A percentile compares a stretch with the other conserved stretches of the same genome.
Evolutionary conservation across 164 flowering plant genomes (phyloP).

Genomic region (Macadamia tetraphylla): DNA sequence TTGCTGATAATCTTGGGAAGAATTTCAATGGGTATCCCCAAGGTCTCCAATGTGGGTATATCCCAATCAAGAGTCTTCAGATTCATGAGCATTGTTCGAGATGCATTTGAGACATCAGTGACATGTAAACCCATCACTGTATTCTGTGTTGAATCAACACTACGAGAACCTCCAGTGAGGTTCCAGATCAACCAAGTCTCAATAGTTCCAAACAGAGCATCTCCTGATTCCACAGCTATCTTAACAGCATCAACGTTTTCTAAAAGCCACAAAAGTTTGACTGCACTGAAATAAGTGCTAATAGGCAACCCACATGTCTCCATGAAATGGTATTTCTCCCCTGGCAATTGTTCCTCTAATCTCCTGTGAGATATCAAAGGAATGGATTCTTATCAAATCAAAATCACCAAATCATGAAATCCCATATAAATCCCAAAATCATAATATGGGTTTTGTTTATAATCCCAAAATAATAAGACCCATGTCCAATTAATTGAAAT

Average conservation of each 20-base stretch:
- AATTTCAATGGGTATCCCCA: conserved; percentile 54
- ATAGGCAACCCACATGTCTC: conserved; percentile 82
- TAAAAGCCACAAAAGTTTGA: conserved; percentile 80
- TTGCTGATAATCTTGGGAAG: conserved; percentile 86
- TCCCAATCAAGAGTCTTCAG: conserved; percentile 84
- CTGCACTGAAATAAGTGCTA: conserved; percentile 92
- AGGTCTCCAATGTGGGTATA: conserved; percentile 43
- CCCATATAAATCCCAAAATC: not conserved
- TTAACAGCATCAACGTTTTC: conserved; percentile 70
- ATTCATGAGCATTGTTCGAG: conserved; percentile 93
- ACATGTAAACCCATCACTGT: conserved; percentile 56
- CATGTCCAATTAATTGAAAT: not conserved
- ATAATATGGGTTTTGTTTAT: not conserved
- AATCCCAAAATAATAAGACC: not conserved
- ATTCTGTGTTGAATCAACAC: conserved; percentile 3
- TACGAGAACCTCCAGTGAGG: conserved; percentile 63
- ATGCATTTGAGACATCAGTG: conserved; percentile 92
- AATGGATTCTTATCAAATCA: not conserved
- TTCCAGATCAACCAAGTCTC: conserved; percentile 97
- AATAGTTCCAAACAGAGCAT: conserved; percentile 88
- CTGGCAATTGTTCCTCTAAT: conserved; percentile 72
- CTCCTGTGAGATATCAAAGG: conserved; percentile 37
- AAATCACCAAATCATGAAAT: conserved; percentile 1
- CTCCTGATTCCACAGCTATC: conserved; percentile 51
- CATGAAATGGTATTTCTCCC: conserved; percentile 76